Percentiles rank a stretch among this genome's conserved stretches.
These are phyloP conservation scores for Orbilia ellipsospora DNA, from an alignment of 2,329 filamentous ascomycete genomes.

Conservation along the genomic window DNA sequence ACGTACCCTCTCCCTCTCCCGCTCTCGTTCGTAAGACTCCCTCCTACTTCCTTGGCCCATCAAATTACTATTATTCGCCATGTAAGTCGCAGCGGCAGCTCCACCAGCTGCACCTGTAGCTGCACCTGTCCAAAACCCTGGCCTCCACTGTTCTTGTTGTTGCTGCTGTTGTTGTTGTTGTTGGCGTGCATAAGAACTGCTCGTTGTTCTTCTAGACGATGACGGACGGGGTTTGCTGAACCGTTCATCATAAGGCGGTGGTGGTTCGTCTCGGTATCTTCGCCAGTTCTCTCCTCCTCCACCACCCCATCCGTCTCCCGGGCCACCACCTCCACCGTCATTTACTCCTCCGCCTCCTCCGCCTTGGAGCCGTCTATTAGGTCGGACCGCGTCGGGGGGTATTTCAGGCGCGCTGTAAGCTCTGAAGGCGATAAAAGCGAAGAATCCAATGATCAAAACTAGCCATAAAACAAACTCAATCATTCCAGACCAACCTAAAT, in stretches of 20 bases:
- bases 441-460: conserved; percentile 43
- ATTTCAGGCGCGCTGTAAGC: conserved; percentile 41
- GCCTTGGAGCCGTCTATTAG: conserved; percentile 13
- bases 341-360: conserved; percentile 24
- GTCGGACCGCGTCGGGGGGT: conserved; percentile 30
- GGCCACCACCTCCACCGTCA: conserved; percentile 35
- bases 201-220: conserved; percentile 25
- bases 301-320: conserved; percentile 36
- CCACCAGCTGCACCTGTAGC: conserved; percentile 48
- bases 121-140: conserved; percentile 53
- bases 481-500: conserved; percentile 42
- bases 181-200: conserved; percentile 21
- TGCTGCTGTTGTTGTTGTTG: conserved; percentile 21
- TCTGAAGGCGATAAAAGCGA: conserved; percentile 48
- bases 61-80: conserved; percentile 27
- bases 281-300: conserved; percentile 48
- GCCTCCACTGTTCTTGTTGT: conserved; percentile 39
- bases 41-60: conserved; percentile 21
- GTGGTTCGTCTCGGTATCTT: conserved; percentile 44
- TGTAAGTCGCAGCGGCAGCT: conserved; percentile 29
- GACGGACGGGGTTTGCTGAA: conserved; percentile 29
- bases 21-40: conserved; percentile 24
- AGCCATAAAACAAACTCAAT: conserved; percentile 50
- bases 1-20: conserved; percentile 22
- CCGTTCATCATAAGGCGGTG: conserved; percentile 44